A percentile compares a stretch with the other conserved stretches of the same genome.
phyloP scores from a whole-genome alignment of 768 basidiomycete species.

The Chalciporus piperatus region DNA sequence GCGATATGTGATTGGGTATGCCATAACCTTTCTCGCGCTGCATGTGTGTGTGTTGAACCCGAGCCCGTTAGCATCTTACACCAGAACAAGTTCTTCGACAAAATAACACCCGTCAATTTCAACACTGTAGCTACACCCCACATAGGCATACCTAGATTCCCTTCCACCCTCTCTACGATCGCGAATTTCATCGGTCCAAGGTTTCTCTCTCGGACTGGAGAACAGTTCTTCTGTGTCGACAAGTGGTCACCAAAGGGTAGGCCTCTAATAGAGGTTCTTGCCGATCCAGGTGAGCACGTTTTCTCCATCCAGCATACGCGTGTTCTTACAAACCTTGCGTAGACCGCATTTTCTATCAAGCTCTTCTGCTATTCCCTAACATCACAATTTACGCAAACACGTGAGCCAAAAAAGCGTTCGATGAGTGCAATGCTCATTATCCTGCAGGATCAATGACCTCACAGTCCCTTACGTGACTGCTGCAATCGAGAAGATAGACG shows the following conservation, averaged over 20 bases:
- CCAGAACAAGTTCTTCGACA: constrained; percentile 68
- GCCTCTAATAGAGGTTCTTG: constrained; percentile 72
- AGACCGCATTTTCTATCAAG: constrained; percentile 78
- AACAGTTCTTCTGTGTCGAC: constrained; percentile 74
- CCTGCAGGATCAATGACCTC: constrained; percentile 58
- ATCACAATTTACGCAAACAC: constrained; percentile 81
- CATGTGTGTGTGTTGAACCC: constrained; percentile 5
- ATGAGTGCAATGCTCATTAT: neutral
- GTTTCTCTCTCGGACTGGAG: constrained; percentile 74
- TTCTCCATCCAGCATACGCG: neutral
- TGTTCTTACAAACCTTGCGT: neutral
- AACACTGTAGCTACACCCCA: constrained; percentile 83
- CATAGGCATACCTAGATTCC: constrained; percentile 67
- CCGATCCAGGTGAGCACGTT: constrained; percentile 61
- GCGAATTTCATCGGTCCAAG: constrained; percentile 58
- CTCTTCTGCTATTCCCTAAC: constrained; percentile 61
- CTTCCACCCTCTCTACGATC: constrained; percentile 55
- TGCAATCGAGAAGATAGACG: constrained; percentile 65
- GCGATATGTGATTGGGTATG: constrained; percentile 72
- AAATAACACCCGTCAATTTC: constrained; percentile 74
- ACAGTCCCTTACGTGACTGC: constrained; percentile 85
- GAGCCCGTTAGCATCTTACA: constrained; percentile 49
- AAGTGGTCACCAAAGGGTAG: constrained; percentile 67
- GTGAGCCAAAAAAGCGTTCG: constrained; percentile 35
- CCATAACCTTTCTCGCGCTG: neutral